Percentiles rank a stretch among this genome's conserved stretches.
Evolutionary conservation across 1,284 basidiomycete species (phyloP).

Genomic region (Papiliotrema nemorosa): DNA sequence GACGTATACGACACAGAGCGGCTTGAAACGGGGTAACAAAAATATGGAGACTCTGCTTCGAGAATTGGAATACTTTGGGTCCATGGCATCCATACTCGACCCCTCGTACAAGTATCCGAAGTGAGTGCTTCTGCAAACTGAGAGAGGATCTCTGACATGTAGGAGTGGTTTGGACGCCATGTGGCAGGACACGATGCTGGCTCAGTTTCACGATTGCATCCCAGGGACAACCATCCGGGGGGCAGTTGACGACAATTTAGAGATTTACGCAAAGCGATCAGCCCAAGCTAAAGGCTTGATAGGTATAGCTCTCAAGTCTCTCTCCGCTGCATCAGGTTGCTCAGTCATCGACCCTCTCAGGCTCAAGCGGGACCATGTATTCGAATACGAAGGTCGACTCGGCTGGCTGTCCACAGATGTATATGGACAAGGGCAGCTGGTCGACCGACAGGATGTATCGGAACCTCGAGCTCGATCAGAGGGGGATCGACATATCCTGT

Average conservation of each 20-base stretch:
- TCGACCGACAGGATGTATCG: neutral
- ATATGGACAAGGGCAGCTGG: constrained; percentile 4
- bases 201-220: constrained; percentile 86
- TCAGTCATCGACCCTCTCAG: constrained; percentile 20
- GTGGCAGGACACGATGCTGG: constrained; percentile 84
- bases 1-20: constrained; percentile 80
- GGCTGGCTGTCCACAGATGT: constrained; percentile 3
- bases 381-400: constrained; percentile 4
- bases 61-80: constrained; percentile 74
- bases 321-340: neutral
- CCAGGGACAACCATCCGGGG: constrained; percentile 73
- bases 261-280: constrained; percentile 40
- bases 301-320: constrained; percentile 5
- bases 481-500: neutral
- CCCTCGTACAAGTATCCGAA: constrained; percentile 57
- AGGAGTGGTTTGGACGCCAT: constrained; percentile 63
- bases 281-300: constrained; percentile 2
- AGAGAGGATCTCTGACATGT: neutral
- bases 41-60: constrained; percentile 83
- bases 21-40: constrained; percentile 90
- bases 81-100: constrained; percentile 67
- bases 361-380: constrained; percentile 15
- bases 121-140: constrained; percentile 9
- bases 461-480: neutral
- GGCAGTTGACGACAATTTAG: constrained; percentile 33